These are phyloP conservation scores for Rhizopus arrhizus DNA, from an alignment of 371 early-diverging fungal genomes.

Conservation along the genomic window DNA sequence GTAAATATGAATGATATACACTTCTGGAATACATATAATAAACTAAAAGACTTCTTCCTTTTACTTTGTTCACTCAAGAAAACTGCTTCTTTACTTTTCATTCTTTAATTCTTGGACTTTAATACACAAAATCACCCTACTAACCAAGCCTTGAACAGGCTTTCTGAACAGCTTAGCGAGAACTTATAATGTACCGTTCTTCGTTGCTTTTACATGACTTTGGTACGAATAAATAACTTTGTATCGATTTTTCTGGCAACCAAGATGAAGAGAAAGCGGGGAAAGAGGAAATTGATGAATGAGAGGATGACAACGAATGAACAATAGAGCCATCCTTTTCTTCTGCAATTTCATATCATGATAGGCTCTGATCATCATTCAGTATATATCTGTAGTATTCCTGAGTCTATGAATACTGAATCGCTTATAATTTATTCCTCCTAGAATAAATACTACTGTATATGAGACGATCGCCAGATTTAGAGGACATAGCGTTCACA, in stretches of 20 bases:
- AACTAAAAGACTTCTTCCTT: constrained; percentile 2
- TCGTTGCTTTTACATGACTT: not conserved
- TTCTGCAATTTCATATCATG: not conserved
- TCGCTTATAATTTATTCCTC: constrained; percentile 3
- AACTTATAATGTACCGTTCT: not conserved
- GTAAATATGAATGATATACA: constrained; percentile 4
- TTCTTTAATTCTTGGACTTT: constrained; percentile 4
- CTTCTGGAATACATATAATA: constrained; percentile 4
- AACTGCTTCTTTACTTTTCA: constrained; percentile 4
- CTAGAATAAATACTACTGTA: constrained; percentile 4
- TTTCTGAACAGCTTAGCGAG: constrained; percentile 1
- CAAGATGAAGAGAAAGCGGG: not conserved
- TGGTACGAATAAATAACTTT: not conserved
- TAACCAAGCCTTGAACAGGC: constrained; percentile 1
- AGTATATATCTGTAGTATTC: constrained; percentile 1
- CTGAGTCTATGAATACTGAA: constrained; percentile 3
- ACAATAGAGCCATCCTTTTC: constrained; percentile 4
- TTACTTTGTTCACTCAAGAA: constrained; percentile 3
- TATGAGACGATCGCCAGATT: constrained; percentile 4
- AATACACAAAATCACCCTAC: constrained; percentile 3
- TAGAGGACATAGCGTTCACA: constrained; percentile 4
- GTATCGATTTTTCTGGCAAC: not conserved
- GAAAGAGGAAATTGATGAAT: not conserved
- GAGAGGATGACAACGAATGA: not conserved
- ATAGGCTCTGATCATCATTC: constrained; percentile 1